Evolutionary conservation across 441 rosid genomes (phyloP), one percentile per base, ranked within the genome.

Genomic region (Mallotus japonicus): DNA sequence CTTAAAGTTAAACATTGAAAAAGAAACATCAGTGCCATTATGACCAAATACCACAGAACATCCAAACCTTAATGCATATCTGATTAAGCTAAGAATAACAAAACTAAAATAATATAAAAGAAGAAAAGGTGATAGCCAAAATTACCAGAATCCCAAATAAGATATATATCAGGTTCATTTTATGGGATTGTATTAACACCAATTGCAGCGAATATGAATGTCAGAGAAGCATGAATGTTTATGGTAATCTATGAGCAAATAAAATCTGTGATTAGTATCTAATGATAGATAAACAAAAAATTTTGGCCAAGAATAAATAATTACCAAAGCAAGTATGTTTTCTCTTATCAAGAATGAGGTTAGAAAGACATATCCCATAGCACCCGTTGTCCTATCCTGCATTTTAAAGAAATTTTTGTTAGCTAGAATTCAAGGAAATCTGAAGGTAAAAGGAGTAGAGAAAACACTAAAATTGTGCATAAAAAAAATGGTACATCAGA

Each of bases 321-420:
- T 86, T 87, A 92, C 97, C 89, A 95, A 82, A 73, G 88, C 96
- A 44, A 92, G 89, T 77, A 95, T 95, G 79, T 92, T 94, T 80
- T 94, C 98, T 83, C 90, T 85, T 82, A 92, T 92, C 75, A 94
- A 84, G 86, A 94, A 94, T 12, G 97, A 94, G 59, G 96, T 81
- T 75, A 89, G 84, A 37, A 89, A 79, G 79, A 92, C 91, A 81
- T 94, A 92, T 73, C 96, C 96, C 82, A 88, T 76, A 17, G 89
- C 89, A 65, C 99, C 96, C 14, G 77, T 70, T 65, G 96, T 74
- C 70, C 96, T 90, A 71, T 90, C 96, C 97, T 92, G 84, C 82
- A 78, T 70, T 67, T 69, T 24, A 14, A 72, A 61, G 62, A 69
- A 71, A n/a, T 24, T 24, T 24, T 1, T 24, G 28, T 47, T n/a